Evolutionary conservation across 805 yeast genomes (phyloP).

Genomic region (Nakazawaea wickerhamii): DNA sequence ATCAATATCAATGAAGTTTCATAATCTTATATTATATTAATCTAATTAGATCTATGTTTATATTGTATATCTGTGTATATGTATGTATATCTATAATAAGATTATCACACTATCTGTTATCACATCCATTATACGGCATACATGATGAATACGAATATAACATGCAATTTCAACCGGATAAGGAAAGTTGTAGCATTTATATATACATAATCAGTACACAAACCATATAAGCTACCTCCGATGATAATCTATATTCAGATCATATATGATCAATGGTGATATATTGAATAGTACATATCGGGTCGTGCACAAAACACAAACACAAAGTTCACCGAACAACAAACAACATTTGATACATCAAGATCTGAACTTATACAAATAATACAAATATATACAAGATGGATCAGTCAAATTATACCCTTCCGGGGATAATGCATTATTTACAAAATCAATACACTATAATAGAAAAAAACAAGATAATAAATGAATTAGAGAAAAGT

Average conservation of each 20-base stretch:
- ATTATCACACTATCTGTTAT: not conserved
- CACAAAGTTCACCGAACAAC: too few relatives aligned
- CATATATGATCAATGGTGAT: not conserved
- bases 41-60: too few relatives aligned
- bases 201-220: too few relatives aligned
- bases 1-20: not conserved
- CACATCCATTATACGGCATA: not conserved
- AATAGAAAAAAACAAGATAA: constrained; percentile 37
- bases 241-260: not conserved
- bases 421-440: constrained; percentile 57
- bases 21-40: too few relatives aligned
- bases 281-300: not conserved
- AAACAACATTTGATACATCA: not conserved
- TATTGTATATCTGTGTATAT: too few relatives aligned
- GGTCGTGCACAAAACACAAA: too few relatives aligned
- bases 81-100: too few relatives aligned
- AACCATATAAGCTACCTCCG: too few relatives aligned
- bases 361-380: not conserved
- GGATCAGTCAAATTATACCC: constrained; percentile 30
- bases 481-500: constrained; percentile 47
- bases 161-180: too few relatives aligned
- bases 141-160: too few relatives aligned
- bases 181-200: too few relatives aligned
- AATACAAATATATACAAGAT: not conserved
- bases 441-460: constrained; percentile 54